Percentiles rank a stretch among this genome's conserved stretches.
Evolutionary conservation across 306 rosid species (phyloP).

Genomic region (Canavalia gladiata): DNA sequence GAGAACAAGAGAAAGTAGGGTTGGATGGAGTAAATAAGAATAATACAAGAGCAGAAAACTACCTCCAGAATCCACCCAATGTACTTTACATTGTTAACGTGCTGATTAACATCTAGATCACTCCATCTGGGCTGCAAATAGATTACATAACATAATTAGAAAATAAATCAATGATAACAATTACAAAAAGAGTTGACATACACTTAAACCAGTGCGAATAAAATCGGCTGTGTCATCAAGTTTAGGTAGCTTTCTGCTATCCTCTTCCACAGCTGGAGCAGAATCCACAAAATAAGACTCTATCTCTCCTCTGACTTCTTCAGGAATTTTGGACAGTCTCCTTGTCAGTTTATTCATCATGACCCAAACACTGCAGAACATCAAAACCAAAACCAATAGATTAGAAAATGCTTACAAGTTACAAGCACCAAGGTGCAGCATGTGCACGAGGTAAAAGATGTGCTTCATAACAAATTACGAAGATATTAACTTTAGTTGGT

Average conservation of each 20-base stretch:
- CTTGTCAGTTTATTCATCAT: constrained; percentile 97
- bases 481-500: not conserved
- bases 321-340: constrained; percentile 88
- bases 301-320: constrained; percentile 89
- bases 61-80: constrained; percentile 99
- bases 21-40: not conserved
- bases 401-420: constrained; percentile 35
- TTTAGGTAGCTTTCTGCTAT: constrained; percentile 76
- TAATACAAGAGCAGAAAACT: constrained; percentile 39
- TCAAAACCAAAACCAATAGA: constrained; percentile 44
- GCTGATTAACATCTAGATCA: constrained; percentile 95
- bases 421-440: constrained; percentile 24
- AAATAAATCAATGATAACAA: constrained; percentile 18
- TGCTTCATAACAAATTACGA: constrained; percentile 1
- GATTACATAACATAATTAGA: constrained; percentile 11
- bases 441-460: not conserved
- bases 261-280: constrained; percentile 82
- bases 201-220: constrained; percentile 75
- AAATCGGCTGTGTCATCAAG: constrained; percentile 78
- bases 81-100: constrained; percentile 98
- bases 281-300: constrained; percentile 67
- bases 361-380: constrained; percentile 85
- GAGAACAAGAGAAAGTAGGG: not conserved
- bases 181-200: constrained; percentile 51
- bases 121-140: constrained; percentile 89